Conservation (phyloP, 768 basidiomycete species). For the Leccinellum rugosiceps region DNA sequence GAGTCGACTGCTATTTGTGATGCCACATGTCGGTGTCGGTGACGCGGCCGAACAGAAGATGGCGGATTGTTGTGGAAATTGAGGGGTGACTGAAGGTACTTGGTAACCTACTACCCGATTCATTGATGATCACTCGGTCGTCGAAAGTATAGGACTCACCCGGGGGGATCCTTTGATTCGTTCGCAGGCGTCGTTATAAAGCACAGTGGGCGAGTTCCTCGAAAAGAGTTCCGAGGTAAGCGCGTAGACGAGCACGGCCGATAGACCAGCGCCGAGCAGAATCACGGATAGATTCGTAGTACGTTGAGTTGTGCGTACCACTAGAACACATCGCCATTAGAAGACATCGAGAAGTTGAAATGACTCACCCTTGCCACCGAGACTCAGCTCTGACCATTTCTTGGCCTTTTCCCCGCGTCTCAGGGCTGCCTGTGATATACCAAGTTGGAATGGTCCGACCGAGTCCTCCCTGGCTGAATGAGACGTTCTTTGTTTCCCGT, state of each 20-base stretch:
- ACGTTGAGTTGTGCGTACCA: constrained; percentile 29
- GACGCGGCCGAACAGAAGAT: constrained; percentile 68
- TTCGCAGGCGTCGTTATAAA: constrained; percentile 62
- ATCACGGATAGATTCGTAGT: constrained; percentile 53
- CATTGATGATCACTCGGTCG: not conserved
- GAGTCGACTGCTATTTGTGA: constrained; percentile 75
- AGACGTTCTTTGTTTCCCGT: constrained; percentile 47
- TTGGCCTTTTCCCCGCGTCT: constrained; percentile 53
- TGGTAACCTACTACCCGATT: constrained; percentile 49
- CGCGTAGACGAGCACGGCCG: constrained; percentile 69
- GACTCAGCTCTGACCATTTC: constrained; percentile 78
- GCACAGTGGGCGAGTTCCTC: constrained; percentile 81
- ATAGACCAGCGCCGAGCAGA: constrained; percentile 77
- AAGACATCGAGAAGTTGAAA: not conserved
- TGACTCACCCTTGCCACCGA: constrained; percentile 67
- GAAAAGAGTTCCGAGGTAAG: constrained; percentile 83
- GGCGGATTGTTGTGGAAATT: constrained; percentile 83
- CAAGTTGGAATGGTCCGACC: constrained; percentile 78
- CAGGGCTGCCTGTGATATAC: constrained; percentile 55
- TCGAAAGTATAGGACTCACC: constrained; percentile 30
- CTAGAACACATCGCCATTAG: not conserved
- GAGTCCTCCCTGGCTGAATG: constrained; percentile 48
- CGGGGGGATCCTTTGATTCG: constrained; percentile 44
- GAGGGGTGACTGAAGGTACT: constrained; percentile 64
- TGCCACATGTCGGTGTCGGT: constrained; percentile 77